These are phyloP conservation scores for Huntiella omanensis DNA, from an alignment of 2,329 filamentous ascomycete species.

Conservation along the genomic window DNA sequence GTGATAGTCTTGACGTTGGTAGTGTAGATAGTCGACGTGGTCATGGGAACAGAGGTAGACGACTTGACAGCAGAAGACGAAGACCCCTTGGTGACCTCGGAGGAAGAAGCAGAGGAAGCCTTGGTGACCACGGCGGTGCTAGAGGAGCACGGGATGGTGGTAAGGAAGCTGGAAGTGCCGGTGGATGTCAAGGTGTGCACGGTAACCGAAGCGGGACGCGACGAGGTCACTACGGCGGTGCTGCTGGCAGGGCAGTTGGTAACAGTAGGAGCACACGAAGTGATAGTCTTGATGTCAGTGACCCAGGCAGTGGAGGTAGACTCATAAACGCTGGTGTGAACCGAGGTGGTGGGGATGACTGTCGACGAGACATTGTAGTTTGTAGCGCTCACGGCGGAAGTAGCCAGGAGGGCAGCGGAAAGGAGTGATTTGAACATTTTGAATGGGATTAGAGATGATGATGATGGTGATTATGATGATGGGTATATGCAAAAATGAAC, in stretches of 20 bases:
- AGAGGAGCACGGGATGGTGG: neutral
- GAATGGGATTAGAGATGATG: no score
- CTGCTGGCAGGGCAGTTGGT: slow-evolving; percentile 21
- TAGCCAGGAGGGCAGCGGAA: neutral
- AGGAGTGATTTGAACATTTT: neutral
- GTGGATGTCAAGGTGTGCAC: slow-evolving; percentile 19
- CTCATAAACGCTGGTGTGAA: neutral
- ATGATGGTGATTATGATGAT: no score
- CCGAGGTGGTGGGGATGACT: neutral
- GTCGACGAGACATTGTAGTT: neutral
- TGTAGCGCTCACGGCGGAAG: neutral
- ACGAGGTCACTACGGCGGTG: slow-evolving; percentile 21
- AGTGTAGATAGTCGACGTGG: slow-evolving; percentile 20
- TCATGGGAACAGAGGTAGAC: neutral
- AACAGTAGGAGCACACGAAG: slow-evolving; percentile 30
- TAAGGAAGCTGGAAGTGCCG: neutral
- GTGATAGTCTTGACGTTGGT: slow-evolving; percentile 31
- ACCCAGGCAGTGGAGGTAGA: slow-evolving; percentile 23
- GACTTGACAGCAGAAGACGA: neutral
- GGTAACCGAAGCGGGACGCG: slow-evolving; percentile 24
- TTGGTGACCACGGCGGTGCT: neutral
- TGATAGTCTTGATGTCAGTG: slow-evolving; percentile 32
- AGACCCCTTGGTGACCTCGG: no score
- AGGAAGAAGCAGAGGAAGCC: neutral
- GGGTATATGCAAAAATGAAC: no score